Evolutionary conservation across 2,329 filamentous ascomycete genomes (phyloP).

Genomic region (Ophiostoma fasciatum): DNA sequence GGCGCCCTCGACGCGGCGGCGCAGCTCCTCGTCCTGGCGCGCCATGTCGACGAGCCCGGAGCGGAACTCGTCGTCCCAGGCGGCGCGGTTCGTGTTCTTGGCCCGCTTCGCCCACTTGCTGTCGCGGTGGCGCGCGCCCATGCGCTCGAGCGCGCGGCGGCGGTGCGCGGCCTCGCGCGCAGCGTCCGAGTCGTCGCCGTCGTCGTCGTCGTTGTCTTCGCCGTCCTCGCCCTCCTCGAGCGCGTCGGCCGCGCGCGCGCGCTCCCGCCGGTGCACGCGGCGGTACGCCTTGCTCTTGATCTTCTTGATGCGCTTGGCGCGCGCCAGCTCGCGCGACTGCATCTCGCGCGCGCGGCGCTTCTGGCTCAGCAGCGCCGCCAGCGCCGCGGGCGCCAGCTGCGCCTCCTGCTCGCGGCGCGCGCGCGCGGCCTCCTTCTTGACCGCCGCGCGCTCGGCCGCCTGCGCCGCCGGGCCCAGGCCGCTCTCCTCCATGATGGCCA

Average conservation of each 20-base stretch:
- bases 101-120: constrained; percentile 87
- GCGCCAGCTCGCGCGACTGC: constrained; percentile 75
- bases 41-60: constrained; percentile 68
- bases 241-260: constrained; percentile 38
- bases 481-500: constrained; percentile 80
- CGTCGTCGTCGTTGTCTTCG: constrained; percentile 47
- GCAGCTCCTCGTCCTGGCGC: constrained; percentile 66
- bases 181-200: constrained; percentile 49
- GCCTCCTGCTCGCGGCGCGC: constrained; percentile 54
- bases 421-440: constrained; percentile 46
- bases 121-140: constrained; percentile 72
- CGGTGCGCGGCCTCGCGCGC: constrained; percentile 54
- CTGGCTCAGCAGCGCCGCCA: constrained; percentile 56
- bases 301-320: constrained; percentile 89
- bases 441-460: constrained; percentile 19
- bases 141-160: constrained; percentile 65
- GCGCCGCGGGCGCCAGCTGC: constrained; percentile 51
- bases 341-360: constrained; percentile 70
- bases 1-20: constrained; percentile 50
- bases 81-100: constrained; percentile 58
- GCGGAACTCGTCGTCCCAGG: constrained; percentile 80
- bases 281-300: constrained; percentile 97
- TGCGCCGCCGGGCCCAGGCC: constrained; percentile 44
- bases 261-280: constrained; percentile 71
- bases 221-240: constrained; percentile 36